Evolutionary conservation across 225 moss, liverwort and hornwort species (phyloP).

Genomic region (Physcomitrellopsis africana): DNA sequence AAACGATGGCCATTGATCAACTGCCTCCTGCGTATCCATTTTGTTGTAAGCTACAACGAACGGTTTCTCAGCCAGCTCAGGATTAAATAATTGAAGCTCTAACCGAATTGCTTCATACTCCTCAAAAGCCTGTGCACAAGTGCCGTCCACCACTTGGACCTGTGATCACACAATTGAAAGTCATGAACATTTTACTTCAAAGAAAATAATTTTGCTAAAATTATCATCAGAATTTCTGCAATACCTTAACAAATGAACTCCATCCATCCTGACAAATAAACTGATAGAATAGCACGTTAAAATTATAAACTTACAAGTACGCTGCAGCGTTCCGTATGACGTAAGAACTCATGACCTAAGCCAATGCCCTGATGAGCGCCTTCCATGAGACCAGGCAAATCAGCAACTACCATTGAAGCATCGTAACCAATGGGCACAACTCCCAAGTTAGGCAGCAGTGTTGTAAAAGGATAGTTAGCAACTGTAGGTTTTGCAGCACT

Average conservation of each 20-base stretch:
- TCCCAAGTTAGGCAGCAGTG: constrained; percentile 91
- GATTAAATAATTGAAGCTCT: constrained; percentile 94
- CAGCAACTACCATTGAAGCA: constrained; percentile 95
- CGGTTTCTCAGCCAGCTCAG: constrained; percentile 76
- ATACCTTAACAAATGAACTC: not conserved
- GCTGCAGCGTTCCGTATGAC: constrained; percentile 96
- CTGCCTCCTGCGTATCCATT: constrained; percentile 91
- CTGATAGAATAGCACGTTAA: not conserved
- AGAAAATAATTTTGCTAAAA: not conserved
- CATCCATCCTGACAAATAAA: not conserved
- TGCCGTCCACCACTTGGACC: constrained; percentile 97
- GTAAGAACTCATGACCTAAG: constrained; percentile 93
- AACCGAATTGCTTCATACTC: constrained; percentile 93
- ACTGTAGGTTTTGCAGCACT: constrained; percentile 92
- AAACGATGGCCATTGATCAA: constrained; percentile 80
- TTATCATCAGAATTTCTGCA: constrained; percentile 7
- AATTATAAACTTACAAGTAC: constrained; percentile 67
- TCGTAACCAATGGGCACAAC: constrained; percentile 87
- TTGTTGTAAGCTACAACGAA: constrained; percentile 92
- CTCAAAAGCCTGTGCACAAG: constrained; percentile 79
- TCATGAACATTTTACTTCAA: constrained; percentile 4
- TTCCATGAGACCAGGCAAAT: constrained; percentile 93
- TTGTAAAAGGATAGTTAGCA: constrained; percentile 95
- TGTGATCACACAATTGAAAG: constrained; percentile 31
- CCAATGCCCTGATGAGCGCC: constrained; percentile 92